Evolutionary conservation across 1,284 basidiomycete species (phyloP).

Genomic region (Tremellales sp.): DNA sequence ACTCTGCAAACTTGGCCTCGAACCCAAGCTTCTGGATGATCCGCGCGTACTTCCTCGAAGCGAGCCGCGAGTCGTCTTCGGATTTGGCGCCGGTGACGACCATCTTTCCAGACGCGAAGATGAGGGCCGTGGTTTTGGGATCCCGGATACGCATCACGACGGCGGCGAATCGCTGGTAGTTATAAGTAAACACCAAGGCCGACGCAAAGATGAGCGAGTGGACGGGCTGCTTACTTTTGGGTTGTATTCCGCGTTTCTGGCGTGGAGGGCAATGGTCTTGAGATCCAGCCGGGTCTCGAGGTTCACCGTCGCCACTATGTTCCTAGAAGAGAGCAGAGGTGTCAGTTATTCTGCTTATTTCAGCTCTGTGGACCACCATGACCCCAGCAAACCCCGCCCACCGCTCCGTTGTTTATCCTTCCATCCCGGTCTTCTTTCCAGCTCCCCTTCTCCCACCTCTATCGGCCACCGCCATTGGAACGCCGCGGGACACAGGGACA

Average conservation of each 20-base stretch:
- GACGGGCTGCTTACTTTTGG: constrained; percentile 78
- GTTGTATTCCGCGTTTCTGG: constrained; percentile 98
- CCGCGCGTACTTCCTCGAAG: constrained; percentile 97
- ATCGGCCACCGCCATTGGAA: constrained; percentile 1
- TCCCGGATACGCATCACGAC: constrained; percentile 99
- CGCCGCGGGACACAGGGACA: constrained; percentile 1
- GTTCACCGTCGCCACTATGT: constrained; percentile 99
- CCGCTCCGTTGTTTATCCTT: too few relatives aligned
- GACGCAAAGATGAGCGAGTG: not conserved
- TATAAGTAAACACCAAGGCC: not conserved
- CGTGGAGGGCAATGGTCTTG: constrained; percentile 98
- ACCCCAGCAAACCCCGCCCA: not conserved
- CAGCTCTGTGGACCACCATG: not conserved
- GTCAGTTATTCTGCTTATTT: constrained; percentile 3
- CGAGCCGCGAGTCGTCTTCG: constrained; percentile 94
- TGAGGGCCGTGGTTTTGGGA: constrained; percentile 98
- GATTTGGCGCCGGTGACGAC: constrained; percentile 99
- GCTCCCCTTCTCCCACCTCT: constrained; percentile 1
- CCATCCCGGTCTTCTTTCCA: not conserved
- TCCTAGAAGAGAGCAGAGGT: constrained; percentile 51
- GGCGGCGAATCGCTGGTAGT: constrained; percentile 93
- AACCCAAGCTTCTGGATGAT: constrained; percentile 99
- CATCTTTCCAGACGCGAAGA: constrained; percentile 99
- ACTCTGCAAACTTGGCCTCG: constrained; percentile 98
- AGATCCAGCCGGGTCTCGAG: constrained; percentile 94